phyloP scores from a whole-genome alignment of 768 basidiomycete species.

The Tylopilus rubrobrunneus region DNA sequence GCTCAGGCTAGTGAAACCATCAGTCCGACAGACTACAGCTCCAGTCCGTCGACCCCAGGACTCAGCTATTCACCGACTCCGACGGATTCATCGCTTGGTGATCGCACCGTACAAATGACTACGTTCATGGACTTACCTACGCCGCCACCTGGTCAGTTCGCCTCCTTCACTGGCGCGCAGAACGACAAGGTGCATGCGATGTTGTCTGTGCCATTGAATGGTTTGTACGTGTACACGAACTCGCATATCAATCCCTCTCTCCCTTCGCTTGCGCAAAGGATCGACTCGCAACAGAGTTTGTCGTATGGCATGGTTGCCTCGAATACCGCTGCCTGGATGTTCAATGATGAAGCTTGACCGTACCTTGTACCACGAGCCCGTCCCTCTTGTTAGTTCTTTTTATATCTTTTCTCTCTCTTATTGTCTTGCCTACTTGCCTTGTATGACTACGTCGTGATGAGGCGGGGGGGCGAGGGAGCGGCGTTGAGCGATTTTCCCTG shows the following conservation, averaged over 20 bases:
- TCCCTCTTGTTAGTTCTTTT: conserved; percentile 22
- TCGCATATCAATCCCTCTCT: conserved; percentile 12
- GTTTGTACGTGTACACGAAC: conserved; percentile 16
- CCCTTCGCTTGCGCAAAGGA: conserved; percentile 5
- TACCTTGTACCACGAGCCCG: neutral
- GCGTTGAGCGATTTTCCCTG: conserved; percentile 8
- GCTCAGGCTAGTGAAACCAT: no score
- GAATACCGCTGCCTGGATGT: conserved; percentile 13
- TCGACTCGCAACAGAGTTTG: conserved; percentile 13
- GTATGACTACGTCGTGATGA: conserved; percentile 21
- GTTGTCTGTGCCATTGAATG: conserved; percentile 15
- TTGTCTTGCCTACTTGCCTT: conserved; percentile 22
- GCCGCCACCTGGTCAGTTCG: conserved; percentile 35
- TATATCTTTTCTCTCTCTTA: conserved; percentile 4
- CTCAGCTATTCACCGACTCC: conserved; percentile 59
- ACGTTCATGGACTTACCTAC: conserved; percentile 45
- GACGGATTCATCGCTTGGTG: conserved; percentile 53
- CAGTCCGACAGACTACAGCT: conserved; percentile 26
- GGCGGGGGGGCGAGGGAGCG: conserved; percentile 17
- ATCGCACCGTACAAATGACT: conserved; percentile 55
- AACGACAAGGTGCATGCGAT: conserved; percentile 30
- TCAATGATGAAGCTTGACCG: conserved; percentile 13
- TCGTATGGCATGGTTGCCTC: conserved; percentile 12
- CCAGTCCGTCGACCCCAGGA: conserved; percentile 51
- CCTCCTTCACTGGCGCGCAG: conserved; percentile 32